These are phyloP conservation scores for Parietaria judaica DNA, from an alignment of 306 rosid genomes.

Conservation along the genomic window DNA sequence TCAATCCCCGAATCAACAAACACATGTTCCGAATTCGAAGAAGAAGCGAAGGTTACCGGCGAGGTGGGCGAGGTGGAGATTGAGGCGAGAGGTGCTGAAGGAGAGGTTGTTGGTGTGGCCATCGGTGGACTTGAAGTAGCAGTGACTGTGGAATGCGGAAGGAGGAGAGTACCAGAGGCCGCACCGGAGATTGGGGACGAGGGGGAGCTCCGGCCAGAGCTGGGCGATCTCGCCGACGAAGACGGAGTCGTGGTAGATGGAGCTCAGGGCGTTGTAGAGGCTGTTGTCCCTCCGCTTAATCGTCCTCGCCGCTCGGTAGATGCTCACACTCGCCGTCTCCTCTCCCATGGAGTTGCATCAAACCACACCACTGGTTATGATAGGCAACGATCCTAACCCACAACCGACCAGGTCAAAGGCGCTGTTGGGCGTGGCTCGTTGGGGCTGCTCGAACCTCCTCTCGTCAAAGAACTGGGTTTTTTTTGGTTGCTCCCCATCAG, in stretches of 20 bases:
- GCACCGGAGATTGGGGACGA: conserved; percentile 81
- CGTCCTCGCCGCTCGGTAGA: conserved; percentile 64
- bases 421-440: no score
- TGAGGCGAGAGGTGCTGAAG: conserved; percentile 83
- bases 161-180: conserved; percentile 76
- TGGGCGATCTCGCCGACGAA: conserved; percentile 65
- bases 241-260: conserved; percentile 72
- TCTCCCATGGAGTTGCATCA: conserved; percentile 33
- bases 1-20: no score
- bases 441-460: no score
- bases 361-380: no score
- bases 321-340: conserved; percentile 34
- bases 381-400: no score
- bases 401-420: no score
- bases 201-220: conserved; percentile 92
- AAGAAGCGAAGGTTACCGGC: conserved; percentile 34
- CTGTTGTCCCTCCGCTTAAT: conserved; percentile 62
- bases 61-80: conserved; percentile 72
- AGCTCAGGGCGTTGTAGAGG: conserved; percentile 76
- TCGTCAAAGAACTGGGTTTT: no score
- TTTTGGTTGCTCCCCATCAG: no score
- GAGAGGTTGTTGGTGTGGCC: conserved; percentile 89
- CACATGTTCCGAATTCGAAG: no score
- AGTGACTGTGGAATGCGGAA: conserved; percentile 51
- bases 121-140: conserved; percentile 94